phyloP scores from a whole-genome alignment of 2,329 filamentous ascomycete genomes.

The Thelonectria olida region DNA sequence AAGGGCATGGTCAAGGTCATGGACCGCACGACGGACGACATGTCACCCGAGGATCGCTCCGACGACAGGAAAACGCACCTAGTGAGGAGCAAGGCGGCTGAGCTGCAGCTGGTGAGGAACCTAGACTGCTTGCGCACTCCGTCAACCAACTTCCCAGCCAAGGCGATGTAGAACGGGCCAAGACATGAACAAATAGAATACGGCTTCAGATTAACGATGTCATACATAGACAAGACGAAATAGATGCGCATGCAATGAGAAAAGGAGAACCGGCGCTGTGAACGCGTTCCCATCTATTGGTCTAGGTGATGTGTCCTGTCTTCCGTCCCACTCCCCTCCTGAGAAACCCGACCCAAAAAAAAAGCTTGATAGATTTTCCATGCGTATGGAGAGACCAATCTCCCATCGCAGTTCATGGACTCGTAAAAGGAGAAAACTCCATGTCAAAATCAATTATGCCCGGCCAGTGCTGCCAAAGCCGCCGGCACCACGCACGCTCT shows the following conservation, averaged over 20 bases:
- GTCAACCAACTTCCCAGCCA: conserved; percentile 68
- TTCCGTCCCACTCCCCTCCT: not conserved
- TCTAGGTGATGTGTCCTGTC: conserved; percentile 17
- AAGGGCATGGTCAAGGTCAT: conserved; percentile 66
- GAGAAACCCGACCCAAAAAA: not conserved
- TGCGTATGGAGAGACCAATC: not conserved
- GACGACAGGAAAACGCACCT: conserved; percentile 70
- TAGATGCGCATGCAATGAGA: conserved; percentile 28
- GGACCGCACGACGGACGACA: conserved; percentile 52
- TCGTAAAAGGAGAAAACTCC: conserved; percentile 9
- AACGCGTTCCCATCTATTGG: conserved; percentile 4
- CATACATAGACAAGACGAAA: conserved; percentile 20
- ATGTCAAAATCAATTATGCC: not conserved
- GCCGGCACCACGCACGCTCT: conserved; percentile 88
- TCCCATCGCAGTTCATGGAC: conserved; percentile 1
- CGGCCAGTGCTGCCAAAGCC: conserved; percentile 89
- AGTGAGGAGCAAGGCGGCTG: conserved; percentile 82
- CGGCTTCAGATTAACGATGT: not conserved
- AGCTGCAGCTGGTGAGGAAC: conserved; percentile 85
- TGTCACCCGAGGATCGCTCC: conserved; percentile 55
- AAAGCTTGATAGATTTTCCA: conserved; percentile 6
- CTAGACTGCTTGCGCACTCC: conserved; percentile 74
- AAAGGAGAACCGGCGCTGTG: conserved; percentile 11
- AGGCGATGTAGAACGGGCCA: conserved; percentile 51
- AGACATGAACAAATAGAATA: conserved; percentile 7